Conservation (phyloP, 2,329 filamentous ascomycete genomes). For the Penicillium sp. region DNA sequence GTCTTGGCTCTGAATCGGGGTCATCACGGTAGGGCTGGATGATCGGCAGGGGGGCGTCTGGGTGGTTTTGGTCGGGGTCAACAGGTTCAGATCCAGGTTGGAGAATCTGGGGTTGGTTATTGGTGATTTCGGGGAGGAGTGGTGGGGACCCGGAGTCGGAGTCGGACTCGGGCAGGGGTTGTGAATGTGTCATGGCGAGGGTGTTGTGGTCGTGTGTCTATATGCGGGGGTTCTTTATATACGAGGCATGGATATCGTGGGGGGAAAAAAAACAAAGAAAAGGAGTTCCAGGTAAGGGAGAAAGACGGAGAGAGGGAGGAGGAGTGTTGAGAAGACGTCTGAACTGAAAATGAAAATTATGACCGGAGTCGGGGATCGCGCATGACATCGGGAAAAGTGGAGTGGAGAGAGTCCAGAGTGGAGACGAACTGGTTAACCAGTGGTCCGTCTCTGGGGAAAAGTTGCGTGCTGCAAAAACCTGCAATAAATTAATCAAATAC, state of each 20-base stretch:
- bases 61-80: neutral
- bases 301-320: neutral
- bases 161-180: neutral
- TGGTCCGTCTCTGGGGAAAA: neutral
- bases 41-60: conserved; percentile 2
- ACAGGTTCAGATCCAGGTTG: neutral
- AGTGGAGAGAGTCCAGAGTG: neutral
- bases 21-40: conserved; percentile 23
- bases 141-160: neutral
- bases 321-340: neutral
- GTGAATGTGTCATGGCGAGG: neutral
- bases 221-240: neutral
- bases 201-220: neutral
- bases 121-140: neutral
- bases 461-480: neutral
- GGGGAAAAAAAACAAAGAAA: no score
- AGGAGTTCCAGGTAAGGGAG: no score
- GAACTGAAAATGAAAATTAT: neutral
- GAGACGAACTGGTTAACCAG: no score
- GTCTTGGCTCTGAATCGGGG: conserved; percentile 11
- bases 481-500: neutral
- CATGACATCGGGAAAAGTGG: conserved; percentile 2
- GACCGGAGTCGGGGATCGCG: neutral
- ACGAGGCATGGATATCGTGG: neutral
- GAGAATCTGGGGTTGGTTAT: neutral